phyloP scores from a whole-genome alignment of 2,329 filamentous ascomycete species.

The Teratosphaeria nubilosa region DNA sequence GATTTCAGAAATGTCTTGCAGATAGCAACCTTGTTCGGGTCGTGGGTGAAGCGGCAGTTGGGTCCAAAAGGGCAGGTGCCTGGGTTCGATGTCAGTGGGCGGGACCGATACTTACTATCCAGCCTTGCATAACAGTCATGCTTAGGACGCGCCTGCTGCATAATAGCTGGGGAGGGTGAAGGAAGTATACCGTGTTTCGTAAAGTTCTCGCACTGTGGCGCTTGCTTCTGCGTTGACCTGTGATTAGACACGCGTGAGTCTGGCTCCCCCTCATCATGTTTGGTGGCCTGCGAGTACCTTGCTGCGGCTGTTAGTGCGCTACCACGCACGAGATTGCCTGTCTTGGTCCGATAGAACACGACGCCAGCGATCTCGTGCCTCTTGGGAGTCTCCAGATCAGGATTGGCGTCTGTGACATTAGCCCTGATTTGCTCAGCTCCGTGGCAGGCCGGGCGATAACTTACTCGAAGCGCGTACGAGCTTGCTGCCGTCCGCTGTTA shows the following conservation, averaged over 20 bases:
- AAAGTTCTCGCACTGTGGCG: conserved; percentile 24
- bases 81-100: conserved; percentile 31
- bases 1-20: conserved; percentile 82
- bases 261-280: neutral
- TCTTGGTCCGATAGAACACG: conserved; percentile 75
- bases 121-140: conserved; percentile 6
- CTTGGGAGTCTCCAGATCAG: conserved; percentile 55
- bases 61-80: conserved; percentile 79
- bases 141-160: neutral
- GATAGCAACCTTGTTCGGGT: conserved; percentile 74
- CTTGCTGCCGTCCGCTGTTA: conserved; percentile 72
- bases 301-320: conserved; percentile 5
- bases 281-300: conserved; percentile 15
- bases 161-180: conserved; percentile 1
- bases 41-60: conserved; percentile 70
- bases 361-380: conserved; percentile 63
- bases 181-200: conserved; percentile 23
- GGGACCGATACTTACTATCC: conserved; percentile 11
- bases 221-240: conserved; percentile 4
- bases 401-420: conserved; percentile 14
- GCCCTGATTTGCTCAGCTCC: neutral
- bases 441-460: conserved; percentile 15
- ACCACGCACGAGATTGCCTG: conserved; percentile 68
- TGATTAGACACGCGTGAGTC: neutral
- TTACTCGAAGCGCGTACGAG: conserved; percentile 64